A percentile compares a stretch with the other conserved stretches of the same genome.
Conservation (phyloP, 805 yeast species). For the Starmera pachycereana region DNA sequence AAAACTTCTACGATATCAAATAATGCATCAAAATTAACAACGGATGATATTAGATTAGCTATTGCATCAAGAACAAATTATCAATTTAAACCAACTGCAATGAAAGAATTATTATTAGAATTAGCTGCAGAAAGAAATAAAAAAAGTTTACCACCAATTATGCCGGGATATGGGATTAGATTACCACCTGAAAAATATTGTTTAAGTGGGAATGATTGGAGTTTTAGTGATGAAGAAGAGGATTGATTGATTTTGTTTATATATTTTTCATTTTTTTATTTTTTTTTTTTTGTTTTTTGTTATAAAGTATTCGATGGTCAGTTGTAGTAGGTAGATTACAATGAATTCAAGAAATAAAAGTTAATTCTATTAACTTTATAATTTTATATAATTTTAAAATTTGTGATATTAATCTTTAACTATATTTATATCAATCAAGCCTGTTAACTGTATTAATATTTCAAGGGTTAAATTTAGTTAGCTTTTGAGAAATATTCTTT, state of each 20-base stretch:
- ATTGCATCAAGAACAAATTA: slow-evolving; percentile 91
- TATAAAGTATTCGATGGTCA: too few species aligned
- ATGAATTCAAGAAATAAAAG: too few species aligned
- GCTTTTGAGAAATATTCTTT: slow-evolving; percentile 69
- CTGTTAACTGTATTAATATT: too few species aligned
- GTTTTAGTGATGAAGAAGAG: slow-evolving; percentile 38
- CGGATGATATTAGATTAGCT: slow-evolving; percentile 87
- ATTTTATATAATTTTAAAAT: too few species aligned
- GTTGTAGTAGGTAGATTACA: too few species aligned
- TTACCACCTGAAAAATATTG: slow-evolving; percentile 98
- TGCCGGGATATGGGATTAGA: slow-evolving; percentile 85
- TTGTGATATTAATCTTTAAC: too few species aligned
- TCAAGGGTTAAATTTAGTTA: slow-evolving; percentile 24
- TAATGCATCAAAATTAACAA: slow-evolving; percentile 44
- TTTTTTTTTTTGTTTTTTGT: too few species aligned
- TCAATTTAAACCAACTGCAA: slow-evolving; percentile 93
- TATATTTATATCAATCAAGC: too few species aligned
- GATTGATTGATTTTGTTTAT: too few species aligned
- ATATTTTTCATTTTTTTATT: too few species aligned
- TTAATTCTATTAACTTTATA: too few species aligned
- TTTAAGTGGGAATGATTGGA: slow-evolving; percentile 76
- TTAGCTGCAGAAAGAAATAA: slow-evolving; percentile 88
- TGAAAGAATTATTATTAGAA: slow-evolving; percentile 83
- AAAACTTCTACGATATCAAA: slow-evolving; percentile 28
- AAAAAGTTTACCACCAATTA: slow-evolving; percentile 81